These are phyloP conservation scores for Panicum virgatum DNA, from an alignment of 202 grass and related monocot genomes.

Conservation along the genomic window DNA sequence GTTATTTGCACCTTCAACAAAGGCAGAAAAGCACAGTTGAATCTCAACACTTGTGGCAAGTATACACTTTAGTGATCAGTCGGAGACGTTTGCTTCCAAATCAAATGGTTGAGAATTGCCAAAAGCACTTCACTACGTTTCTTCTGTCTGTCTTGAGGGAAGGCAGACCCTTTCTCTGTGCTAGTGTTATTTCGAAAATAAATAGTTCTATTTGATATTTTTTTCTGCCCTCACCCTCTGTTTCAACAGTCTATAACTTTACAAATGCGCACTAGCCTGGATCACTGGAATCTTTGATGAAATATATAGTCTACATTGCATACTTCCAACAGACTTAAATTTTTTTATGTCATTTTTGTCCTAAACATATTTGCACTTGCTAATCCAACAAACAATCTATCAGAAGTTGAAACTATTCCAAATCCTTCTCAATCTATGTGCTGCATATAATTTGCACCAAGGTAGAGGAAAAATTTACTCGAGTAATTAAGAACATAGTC, in stretches of 20 bases:
- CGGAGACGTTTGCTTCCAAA: background rate
- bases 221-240: background rate
- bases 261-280: background rate
- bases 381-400: background rate
- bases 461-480: background rate
- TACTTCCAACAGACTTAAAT: background rate
- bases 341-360: background rate
- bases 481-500: background rate
- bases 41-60: background rate
- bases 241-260: background rate
- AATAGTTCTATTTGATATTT: background rate
- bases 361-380: background rate
- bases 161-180: background rate
- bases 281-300: conserved; percentile 1
- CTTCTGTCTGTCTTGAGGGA: background rate
- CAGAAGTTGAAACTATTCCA: background rate
- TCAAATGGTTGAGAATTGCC: background rate
- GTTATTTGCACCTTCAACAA: conserved; percentile 23
- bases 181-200: background rate
- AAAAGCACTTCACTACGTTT: background rate
- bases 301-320: background rate
- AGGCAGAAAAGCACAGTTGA: background rate
- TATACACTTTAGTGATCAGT: background rate
- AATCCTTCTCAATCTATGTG: background rate
- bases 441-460: background rate